These are phyloP conservation scores for Fusarium sp. DNA, from an alignment of 2,329 filamentous ascomycete genomes.

Conservation along the genomic window DNA sequence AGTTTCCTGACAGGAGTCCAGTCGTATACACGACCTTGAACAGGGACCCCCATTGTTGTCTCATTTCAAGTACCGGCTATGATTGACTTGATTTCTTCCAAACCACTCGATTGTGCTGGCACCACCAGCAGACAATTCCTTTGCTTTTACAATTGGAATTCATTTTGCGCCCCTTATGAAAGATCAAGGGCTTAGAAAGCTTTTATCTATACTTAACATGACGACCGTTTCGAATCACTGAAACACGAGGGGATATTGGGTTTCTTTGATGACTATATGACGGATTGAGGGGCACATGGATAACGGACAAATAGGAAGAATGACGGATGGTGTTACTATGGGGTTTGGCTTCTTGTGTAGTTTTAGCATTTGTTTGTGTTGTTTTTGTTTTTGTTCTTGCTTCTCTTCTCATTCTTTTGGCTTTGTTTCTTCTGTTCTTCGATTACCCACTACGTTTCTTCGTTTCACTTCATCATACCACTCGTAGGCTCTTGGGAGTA, in stretches of 20 bases:
- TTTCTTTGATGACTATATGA: conserved; percentile 39
- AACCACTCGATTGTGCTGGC: background rate
- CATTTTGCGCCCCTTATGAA: conserved; percentile 16
- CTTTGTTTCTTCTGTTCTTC: conserved; percentile 25
- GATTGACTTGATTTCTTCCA: conserved; percentile 13
- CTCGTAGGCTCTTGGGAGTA: conserved; percentile 47
- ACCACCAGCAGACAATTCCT: conserved; percentile 4
- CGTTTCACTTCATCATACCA: conserved; percentile 45
- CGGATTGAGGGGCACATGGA: conserved; percentile 24
- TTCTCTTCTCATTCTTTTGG: conserved; percentile 11
- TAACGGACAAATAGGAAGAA: conserved; percentile 36
- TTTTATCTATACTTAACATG: conserved; percentile 9
- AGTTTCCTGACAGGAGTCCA: conserved; percentile 53
- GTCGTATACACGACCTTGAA: background rate
- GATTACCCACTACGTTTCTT: conserved; percentile 33
- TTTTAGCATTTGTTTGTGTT: conserved; percentile 33
- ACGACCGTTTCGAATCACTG: conserved; percentile 17
- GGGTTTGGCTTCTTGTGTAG: conserved; percentile 35
- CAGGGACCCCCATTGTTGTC: background rate
- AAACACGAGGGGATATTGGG: conserved; percentile 22
- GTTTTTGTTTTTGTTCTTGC: conserved; percentile 10
- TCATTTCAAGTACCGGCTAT: conserved; percentile 4
- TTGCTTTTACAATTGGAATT: conserved; percentile 25
- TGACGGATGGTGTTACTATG: conserved; percentile 32
- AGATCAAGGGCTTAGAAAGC: conserved; percentile 10